These are phyloP conservation scores for Exidia glandulosa DNA, from an alignment of 768 basidiomycete genomes.

Conservation along the genomic window DNA sequence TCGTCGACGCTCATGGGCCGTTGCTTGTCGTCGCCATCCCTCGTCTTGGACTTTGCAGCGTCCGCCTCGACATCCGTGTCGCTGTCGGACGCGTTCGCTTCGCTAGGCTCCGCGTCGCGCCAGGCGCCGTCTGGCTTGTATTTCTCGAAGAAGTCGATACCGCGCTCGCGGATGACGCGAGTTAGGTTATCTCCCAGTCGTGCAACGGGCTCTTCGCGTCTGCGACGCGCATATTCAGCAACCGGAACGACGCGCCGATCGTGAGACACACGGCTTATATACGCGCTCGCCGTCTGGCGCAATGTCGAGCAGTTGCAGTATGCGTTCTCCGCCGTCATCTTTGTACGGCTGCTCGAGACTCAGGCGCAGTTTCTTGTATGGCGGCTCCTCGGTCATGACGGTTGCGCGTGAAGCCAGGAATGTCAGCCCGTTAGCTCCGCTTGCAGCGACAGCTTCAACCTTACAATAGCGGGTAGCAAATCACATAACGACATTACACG, in stretches of 20 bases:
- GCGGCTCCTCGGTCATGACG: too few relatives aligned
- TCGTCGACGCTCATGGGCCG: conserved; percentile 63
- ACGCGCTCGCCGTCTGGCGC: conserved; percentile 54
- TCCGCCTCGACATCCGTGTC: conserved; percentile 21
- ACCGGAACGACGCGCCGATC: not conserved
- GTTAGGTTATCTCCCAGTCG: conserved; percentile 53
- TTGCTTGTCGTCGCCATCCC: conserved; percentile 2
- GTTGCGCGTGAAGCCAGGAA: too few relatives aligned
- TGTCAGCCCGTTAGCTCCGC: too few relatives aligned
- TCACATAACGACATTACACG: too few relatives aligned
- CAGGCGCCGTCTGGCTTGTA: conserved; percentile 15
- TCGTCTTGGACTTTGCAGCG: conserved; percentile 18
- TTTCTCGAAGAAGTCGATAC: conserved; percentile 62
- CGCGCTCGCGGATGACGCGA: conserved; percentile 64
- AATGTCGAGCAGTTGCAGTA: conserved; percentile 60
- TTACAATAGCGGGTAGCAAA: too few relatives aligned
- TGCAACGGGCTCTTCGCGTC: conserved; percentile 40
- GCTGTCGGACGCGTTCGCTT: conserved; percentile 16
- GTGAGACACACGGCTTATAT: conserved; percentile 67
- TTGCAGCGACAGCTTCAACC: too few relatives aligned
- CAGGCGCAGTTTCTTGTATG: conserved; percentile 51
- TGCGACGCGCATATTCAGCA: conserved; percentile 6
- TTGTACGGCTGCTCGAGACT: conserved; percentile 75
- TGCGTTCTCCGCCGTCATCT: conserved; percentile 54
- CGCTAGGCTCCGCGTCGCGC: conserved; percentile 8